Percentiles rank a stretch among this genome's conserved stretches.
Evolutionary conservation across 805 yeast species (phyloP).

Genomic region (Hanseniaspora nectarophila): DNA sequence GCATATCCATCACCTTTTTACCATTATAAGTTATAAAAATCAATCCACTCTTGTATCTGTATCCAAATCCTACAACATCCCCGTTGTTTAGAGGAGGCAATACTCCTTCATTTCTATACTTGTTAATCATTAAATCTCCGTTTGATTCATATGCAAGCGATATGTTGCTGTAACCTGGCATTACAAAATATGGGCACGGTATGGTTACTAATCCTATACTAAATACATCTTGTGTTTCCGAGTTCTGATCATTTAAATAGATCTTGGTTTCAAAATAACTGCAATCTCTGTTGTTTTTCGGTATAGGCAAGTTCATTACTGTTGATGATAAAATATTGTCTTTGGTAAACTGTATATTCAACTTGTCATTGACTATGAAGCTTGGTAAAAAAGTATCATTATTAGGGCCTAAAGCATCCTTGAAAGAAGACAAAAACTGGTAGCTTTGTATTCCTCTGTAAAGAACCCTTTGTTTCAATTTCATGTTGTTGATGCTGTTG

Average conservation of each 20-base stretch:
- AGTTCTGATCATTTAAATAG: slow-evolving; percentile 26
- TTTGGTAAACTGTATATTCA: slow-evolving; percentile 26
- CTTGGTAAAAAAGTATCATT: slow-evolving; percentile 28
- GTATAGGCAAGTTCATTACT: slow-evolving; percentile 30
- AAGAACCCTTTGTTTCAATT: slow-evolving; percentile 24
- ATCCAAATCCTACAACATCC: slow-evolving; percentile 89
- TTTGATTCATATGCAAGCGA: slow-evolving; percentile 63
- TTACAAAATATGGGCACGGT: slow-evolving; percentile 63
- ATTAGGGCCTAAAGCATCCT: slow-evolving; percentile 26
- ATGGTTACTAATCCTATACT: slow-evolving; percentile 57
- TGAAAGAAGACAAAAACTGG: slow-evolving; percentile 27
- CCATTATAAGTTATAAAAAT: slow-evolving; percentile 92
- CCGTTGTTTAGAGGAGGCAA: slow-evolving; percentile 51
- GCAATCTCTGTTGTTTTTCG: slow-evolving; percentile 43
- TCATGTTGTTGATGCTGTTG: slow-evolving; percentile 24
- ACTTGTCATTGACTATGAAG: slow-evolving; percentile 27
- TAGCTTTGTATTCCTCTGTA: slow-evolving; percentile 30
- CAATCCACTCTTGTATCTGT: slow-evolving; percentile 66
- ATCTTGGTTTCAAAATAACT: slow-evolving; percentile 58
- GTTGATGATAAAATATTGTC: slow-evolving; percentile 27
- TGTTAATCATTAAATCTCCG: slow-evolving; percentile 56
- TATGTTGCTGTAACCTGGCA: slow-evolving; percentile 62
- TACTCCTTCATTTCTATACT: slow-evolving; percentile 34
- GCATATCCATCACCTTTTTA: slow-evolving; percentile 68
- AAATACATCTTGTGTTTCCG: slow-evolving; percentile 33